Evolutionary conservation across 768 basidiomycete species (phyloP).

Genomic region (Coprinopsis strossmayeri): DNA sequence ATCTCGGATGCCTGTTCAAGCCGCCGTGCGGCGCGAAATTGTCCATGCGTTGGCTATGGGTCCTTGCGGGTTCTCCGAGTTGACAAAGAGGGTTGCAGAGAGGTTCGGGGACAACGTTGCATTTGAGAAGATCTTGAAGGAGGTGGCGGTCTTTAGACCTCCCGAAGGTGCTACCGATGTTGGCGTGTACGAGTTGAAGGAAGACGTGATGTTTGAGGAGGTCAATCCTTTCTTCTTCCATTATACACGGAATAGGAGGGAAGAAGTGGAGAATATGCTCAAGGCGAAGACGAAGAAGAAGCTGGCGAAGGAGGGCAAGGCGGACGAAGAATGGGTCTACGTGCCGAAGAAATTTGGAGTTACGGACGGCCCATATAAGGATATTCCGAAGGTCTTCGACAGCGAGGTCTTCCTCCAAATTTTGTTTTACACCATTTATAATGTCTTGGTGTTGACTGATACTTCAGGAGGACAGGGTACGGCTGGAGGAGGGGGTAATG

Average conservation of each 20-base stretch:
- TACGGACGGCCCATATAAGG: constrained; percentile 59
- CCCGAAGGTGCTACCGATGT: constrained; percentile 75
- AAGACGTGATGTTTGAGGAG: constrained; percentile 67
- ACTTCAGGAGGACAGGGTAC: constrained; percentile 19
- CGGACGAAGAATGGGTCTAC: constrained; percentile 57
- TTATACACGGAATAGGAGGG: constrained; percentile 88
- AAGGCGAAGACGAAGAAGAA: constrained; percentile 61
- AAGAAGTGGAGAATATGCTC: constrained; percentile 80
- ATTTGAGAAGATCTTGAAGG: constrained; percentile 71
- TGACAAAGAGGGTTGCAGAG: constrained; percentile 88
- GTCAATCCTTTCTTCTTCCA: constrained; percentile 96
- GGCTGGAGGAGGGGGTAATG: constrained; percentile 18
- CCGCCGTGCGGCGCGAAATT: constrained; percentile 75
- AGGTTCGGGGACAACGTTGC: constrained; percentile 76
- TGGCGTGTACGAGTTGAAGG: constrained; percentile 85
- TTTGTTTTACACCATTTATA: constrained; percentile 76
- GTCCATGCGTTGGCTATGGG: constrained; percentile 88
- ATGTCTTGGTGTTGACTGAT: constrained; percentile 64
- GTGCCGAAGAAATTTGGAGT: constrained; percentile 68
- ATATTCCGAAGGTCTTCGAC: constrained; percentile 58
- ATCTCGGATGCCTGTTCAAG: constrained; percentile 54
- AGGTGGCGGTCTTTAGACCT: constrained; percentile 76
- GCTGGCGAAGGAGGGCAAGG: constrained; percentile 24
- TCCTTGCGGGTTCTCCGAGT: constrained; percentile 83
- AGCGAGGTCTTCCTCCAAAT: constrained; percentile 71